These are phyloP conservation scores for Mycena olivaceomarginata DNA, from an alignment of 768 basidiomycete species.

Conservation along the genomic window DNA sequence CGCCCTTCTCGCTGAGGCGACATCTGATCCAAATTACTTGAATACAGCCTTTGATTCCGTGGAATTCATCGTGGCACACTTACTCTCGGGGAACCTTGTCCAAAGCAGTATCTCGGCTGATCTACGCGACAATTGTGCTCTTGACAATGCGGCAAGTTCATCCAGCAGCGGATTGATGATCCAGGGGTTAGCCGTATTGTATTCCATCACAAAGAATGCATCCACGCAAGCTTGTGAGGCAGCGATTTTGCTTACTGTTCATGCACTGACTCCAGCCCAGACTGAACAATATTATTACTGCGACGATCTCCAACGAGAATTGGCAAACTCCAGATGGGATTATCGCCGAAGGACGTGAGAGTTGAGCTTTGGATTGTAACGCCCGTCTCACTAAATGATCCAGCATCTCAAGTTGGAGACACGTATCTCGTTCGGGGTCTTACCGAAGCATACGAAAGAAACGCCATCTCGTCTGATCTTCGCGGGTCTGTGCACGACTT, in stretches of 20 bases:
- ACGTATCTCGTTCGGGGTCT: constrained; percentile 20
- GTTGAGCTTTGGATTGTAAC: not conserved
- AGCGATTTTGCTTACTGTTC: too few relatives aligned
- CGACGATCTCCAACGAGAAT: constrained; percentile 1
- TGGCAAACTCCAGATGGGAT: constrained; percentile 25
- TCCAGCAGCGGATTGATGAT: constrained; percentile 29
- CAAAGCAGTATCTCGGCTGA: not conserved
- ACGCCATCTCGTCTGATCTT: not conserved
- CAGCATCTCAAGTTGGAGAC: constrained; percentile 9
- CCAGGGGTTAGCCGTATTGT: constrained; percentile 27
- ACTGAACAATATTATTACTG: constrained; percentile 2
- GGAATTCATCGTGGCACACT: constrained; percentile 15
- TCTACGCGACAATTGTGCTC: not conserved
- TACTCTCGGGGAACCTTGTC: constrained; percentile 12
- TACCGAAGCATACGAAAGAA: not conserved
- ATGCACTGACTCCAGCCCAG: not conserved
- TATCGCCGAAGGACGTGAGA: constrained; percentile 18
- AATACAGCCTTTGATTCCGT: constrained; percentile 11
- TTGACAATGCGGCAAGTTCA: not conserved
- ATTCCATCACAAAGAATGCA: constrained; percentile 20
- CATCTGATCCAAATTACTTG: constrained; percentile 25
- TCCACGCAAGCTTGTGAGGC: constrained; percentile 14
- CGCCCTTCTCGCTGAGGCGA: constrained; percentile 36
- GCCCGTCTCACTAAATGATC: not conserved
- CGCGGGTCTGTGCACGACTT: not conserved